Conservation (phyloP, 345 rosid genomes). For the Excoecaria cochinchinensis region DNA sequence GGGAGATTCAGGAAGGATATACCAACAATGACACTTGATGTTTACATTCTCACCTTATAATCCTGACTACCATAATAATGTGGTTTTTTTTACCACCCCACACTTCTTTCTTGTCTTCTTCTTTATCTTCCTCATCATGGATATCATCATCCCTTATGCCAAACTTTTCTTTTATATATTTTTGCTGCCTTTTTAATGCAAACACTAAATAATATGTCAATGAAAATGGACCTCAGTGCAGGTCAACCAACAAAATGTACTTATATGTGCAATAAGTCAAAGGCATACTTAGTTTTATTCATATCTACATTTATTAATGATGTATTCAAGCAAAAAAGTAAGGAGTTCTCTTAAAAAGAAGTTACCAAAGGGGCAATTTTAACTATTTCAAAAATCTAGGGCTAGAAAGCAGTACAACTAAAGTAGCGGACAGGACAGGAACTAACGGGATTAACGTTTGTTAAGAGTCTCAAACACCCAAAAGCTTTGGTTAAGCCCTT, state of each 20-base stretch:
- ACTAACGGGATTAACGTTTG: no score
- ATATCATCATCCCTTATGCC: conserved; percentile 75
- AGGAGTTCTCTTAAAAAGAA: background rate
- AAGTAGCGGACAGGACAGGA: no score
- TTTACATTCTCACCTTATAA: conserved; percentile 46
- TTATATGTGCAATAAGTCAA: background rate
- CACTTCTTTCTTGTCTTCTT: conserved; percentile 31
- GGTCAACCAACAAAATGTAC: background rate
- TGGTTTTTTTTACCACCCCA: conserved; percentile 56
- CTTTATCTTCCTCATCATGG: conserved; percentile 57
- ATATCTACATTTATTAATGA: background rate
- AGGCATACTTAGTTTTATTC: background rate
- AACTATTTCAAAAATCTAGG: no score
- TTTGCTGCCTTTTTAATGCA: conserved; percentile 68
- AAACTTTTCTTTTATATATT: conserved; percentile 50
- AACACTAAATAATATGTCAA: conserved; percentile 3
- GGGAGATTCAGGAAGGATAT: background rate
- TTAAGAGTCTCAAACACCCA: no score
- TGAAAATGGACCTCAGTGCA: background rate
- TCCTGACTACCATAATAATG: conserved; percentile 47
- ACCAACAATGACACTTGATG: background rate
- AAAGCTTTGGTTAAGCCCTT: background rate
- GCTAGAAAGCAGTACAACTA: no score
- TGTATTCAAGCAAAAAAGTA: background rate
- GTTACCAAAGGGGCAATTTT: no score